Percentiles rank a stretch among this genome's conserved stretches.
Evolutionary conservation across 2,329 filamentous ascomycete species (phyloP).

Genomic region (Corinectria fuckeliana): DNA sequence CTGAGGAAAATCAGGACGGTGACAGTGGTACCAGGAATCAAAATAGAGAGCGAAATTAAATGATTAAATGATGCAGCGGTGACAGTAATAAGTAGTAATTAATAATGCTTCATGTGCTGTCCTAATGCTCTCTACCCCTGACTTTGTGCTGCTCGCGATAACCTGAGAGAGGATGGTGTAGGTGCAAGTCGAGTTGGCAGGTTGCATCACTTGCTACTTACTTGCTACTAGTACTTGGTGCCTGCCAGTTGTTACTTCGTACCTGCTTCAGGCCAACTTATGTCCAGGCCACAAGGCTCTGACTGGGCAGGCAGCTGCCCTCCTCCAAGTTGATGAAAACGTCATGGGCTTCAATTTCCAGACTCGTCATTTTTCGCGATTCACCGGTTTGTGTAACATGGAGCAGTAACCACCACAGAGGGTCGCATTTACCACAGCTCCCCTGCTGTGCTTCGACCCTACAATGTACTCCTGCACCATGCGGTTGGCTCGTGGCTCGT

Average conservation of each 20-base stretch:
- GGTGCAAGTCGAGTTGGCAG: not conserved
- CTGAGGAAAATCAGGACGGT: too few species aligned
- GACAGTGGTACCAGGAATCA: too few species aligned
- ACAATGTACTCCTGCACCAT: not conserved
- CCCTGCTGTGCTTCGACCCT: not conserved
- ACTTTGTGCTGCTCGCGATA: not conserved
- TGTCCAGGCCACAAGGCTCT: too few species aligned
- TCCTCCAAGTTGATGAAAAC: not conserved
- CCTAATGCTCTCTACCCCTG: too few species aligned
- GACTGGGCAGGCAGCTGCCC: too few species aligned
- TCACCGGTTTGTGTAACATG: not conserved
- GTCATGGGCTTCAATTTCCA: slow-evolving; percentile 5
- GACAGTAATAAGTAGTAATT: too few species aligned
- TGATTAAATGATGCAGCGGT: too few species aligned
- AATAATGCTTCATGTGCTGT: too few species aligned
- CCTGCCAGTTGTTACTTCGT: not conserved
- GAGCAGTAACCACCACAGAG: slow-evolving; percentile 3
- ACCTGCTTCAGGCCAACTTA: not conserved
- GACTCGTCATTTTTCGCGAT: slow-evolving; percentile 7
- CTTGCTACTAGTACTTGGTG: not conserved
- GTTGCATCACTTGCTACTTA: not conserved
- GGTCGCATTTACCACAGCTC: slow-evolving; percentile 4
- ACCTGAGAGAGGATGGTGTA: not conserved
- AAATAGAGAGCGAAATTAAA: too few species aligned
- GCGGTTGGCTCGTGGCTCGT: not conserved